Evolutionary conservation across 805 yeast species (phyloP), one percentile per base, ranked within the genome.

Genomic region (Metschnikowia aberdeeniae): DNA sequence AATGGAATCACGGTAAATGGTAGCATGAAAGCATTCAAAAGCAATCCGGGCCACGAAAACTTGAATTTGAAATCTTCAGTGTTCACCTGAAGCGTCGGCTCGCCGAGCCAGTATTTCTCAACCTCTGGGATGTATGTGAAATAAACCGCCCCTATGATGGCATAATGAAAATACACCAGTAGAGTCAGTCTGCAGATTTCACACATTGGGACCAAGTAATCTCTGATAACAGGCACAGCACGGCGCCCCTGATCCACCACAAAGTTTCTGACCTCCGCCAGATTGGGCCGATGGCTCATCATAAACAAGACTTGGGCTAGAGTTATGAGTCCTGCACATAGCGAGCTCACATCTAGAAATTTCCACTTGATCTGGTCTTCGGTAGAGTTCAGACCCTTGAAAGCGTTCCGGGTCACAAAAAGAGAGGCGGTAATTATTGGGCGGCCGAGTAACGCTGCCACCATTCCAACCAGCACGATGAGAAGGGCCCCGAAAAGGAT

Each of bases 401-500:
- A 14, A 13, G 19, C 27, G 13, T 38, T 11, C 8, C 38, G 36
- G 4, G 31, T 34, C 22, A 33, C 17, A 5, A 45, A 36, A 5
- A 37, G 24, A 27, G 17, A 36, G 4, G 51, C 51, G 26, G 43
- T 29, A 12, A 39, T 30, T 2, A 42, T 32, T 9, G 53, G 55
- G 26, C 55, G 36, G 13, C 76, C 76, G 5, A 66, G 9, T 2
- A 64, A n/a, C 12, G 63, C 46, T 0, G 64, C 66, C 3, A 40
- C 26, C 12, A 67, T 34, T 3, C 52, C 34, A 5, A 63, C 34
- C 5, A 47, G 35, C 20, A 68, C 40, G 13, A 67, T 51, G 13
- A 70, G 48, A 3, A 69, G 43, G 1, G 66, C 66, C 1, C 72
- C 67, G 54, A 73, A 75, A 2, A 68, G 44, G 80, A 86, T 80